These are phyloP conservation scores for Myriosclerotinia curreyana DNA, from an alignment of 2,329 filamentous ascomycete genomes.

Conservation along the genomic window DNA sequence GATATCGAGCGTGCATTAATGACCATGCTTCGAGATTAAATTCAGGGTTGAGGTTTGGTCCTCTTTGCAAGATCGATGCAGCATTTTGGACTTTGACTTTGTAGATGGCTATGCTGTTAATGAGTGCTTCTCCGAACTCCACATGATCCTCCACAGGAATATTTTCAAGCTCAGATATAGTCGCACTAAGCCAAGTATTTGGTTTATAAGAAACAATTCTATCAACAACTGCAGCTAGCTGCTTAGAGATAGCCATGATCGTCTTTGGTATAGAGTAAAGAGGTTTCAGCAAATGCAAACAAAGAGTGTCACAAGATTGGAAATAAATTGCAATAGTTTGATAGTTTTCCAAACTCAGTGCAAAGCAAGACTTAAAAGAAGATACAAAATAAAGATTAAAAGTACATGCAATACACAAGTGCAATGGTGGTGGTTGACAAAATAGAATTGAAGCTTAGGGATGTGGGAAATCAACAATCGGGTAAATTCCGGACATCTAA, in stretches of 20 bases:
- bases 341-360: background rate
- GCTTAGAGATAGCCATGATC: background rate
- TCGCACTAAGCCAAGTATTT: background rate
- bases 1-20: background rate
- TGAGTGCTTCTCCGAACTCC: background rate
- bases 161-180: background rate
- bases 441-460: background rate
- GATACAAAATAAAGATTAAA: background rate
- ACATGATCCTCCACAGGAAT: background rate
- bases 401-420: background rate
- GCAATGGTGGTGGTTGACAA: background rate
- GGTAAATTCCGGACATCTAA: background rate
- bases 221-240: background rate
- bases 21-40: background rate
- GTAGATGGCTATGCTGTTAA: background rate
- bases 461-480: background rate
- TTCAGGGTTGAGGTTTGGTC: background rate
- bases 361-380: background rate
- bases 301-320: background rate
- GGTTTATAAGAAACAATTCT: background rate
- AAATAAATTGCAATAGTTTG: background rate
- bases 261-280: background rate
- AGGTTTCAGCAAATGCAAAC: background rate
- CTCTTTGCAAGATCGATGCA: background rate
- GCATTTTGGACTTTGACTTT: background rate